A percentile compares a stretch with the other conserved stretches of the same genome.
These are phyloP conservation scores for Batkoa obscura DNA, from an alignment of 371 early-diverging fungal genomes.

Conservation along the genomic window DNA sequence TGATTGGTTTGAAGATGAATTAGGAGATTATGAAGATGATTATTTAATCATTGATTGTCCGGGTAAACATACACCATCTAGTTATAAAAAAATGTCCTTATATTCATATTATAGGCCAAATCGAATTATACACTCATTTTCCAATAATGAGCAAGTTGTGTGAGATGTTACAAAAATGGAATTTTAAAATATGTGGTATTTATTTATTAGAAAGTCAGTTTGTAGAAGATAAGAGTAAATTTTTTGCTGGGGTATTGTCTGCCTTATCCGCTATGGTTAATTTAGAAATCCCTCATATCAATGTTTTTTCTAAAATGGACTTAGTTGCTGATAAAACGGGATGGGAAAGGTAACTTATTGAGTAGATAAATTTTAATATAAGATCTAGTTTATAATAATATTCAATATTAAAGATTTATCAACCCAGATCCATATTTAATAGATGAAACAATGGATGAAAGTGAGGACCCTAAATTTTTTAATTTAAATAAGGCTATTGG, in stretches of 20 bases:
- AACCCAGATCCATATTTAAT: slow-evolving; percentile 75
- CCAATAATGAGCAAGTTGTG: slow-evolving; percentile 77
- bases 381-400: too few species aligned
- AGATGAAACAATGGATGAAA: slow-evolving; percentile 49
- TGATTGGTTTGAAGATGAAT: slow-evolving; percentile 90
- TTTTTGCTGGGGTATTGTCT: slow-evolving; percentile 84
- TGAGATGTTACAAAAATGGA: slow-evolving; percentile 38
- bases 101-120: slow-evolving; percentile 56
- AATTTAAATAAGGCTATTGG: slow-evolving; percentile 78
- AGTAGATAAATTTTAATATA: not conserved
- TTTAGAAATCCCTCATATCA: slow-evolving; percentile 88
- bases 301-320: slow-evolving; percentile 97
- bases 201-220: slow-evolving; percentile 90
- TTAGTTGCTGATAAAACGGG: slow-evolving; percentile 34
- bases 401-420: slow-evolving; percentile 47
- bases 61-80: slow-evolving; percentile 17
- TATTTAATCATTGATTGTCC: slow-evolving; percentile 98
- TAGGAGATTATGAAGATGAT: slow-evolving; percentile 79
- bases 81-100: slow-evolving; percentile 2
- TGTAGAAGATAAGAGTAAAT: slow-evolving; percentile 84
- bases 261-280: slow-evolving; percentile 91
- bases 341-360: slow-evolving; percentile 26
- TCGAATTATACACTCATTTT: slow-evolving; percentile 98
- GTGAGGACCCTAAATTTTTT: slow-evolving; percentile 51
- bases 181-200: slow-evolving; percentile 68